Evolutionary conservation across 1,139 yeast species (phyloP).

Genomic region (Kluyveromyces sp.): DNA sequence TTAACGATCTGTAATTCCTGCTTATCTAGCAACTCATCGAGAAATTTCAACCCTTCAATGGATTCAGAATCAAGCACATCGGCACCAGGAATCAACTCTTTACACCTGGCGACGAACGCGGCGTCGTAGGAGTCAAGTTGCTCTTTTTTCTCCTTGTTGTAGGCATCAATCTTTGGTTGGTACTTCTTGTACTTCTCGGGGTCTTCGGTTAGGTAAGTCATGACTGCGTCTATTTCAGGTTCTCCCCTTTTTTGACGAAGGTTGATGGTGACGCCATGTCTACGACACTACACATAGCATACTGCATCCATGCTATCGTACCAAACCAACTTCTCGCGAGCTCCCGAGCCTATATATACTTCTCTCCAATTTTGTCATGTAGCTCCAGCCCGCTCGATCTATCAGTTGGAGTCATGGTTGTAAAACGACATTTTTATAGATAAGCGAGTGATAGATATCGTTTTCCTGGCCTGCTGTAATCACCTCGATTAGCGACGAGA

Average conservation of each 20-base stretch:
- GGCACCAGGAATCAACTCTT: slow-evolving; percentile 22
- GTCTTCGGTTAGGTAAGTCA: slow-evolving; percentile 9
- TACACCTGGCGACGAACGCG: slow-evolving; percentile 20
- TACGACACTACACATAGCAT: neutral
- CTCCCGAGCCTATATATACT: neutral
- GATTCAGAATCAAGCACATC: slow-evolving; percentile 32
- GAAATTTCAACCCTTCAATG: slow-evolving; percentile 33
- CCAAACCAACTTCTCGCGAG: neutral
- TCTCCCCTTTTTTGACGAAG: too few relatives aligned
- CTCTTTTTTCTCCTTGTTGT: slow-evolving; percentile 17
- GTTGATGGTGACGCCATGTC: too few relatives aligned
- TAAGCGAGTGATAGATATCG: neutral
- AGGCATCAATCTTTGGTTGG: slow-evolving; percentile 18
- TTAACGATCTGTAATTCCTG: slow-evolving; percentile 34
- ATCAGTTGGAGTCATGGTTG: neutral
- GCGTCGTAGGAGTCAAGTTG: slow-evolving; percentile 19
- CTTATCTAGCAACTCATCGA: slow-evolving; percentile 36
- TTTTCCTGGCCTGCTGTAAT: too few relatives aligned
- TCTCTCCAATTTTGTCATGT: neutral
- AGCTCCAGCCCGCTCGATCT: too few relatives aligned
- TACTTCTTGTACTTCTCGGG: slow-evolving; percentile 16
- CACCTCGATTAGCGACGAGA: too few relatives aligned
- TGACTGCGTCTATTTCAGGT: too few relatives aligned
- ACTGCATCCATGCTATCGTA: neutral
- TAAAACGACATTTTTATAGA: neutral